Evolutionary conservation across 768 basidiomycete genomes (phyloP).

Genomic region (Cystofilobasidium bisporidii): DNA sequence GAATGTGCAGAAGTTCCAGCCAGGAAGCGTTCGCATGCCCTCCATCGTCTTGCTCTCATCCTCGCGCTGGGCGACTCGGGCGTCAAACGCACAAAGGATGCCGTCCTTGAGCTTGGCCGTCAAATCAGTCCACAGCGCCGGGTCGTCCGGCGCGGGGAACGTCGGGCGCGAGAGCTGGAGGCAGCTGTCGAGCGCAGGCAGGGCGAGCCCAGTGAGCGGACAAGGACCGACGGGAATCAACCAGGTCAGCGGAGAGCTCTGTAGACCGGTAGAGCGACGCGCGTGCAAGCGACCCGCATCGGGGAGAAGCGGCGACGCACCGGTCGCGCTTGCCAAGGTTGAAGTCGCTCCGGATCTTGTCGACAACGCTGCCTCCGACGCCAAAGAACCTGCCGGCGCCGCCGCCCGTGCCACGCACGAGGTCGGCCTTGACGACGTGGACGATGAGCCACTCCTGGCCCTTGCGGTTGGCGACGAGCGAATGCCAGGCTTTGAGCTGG

Average conservation of each 20-base stretch:
- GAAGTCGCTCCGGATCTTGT: constrained; percentile 86
- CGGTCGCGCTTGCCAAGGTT: constrained; percentile 79
- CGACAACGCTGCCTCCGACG: constrained; percentile 71
- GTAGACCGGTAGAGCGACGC: constrained; percentile 24
- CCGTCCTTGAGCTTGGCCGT: constrained; percentile 83
- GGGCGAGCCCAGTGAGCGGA: too few species aligned
- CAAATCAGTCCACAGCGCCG: constrained; percentile 76
- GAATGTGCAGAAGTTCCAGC: constrained; percentile 98
- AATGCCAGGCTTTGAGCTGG: constrained; percentile 89
- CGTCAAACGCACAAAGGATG: constrained; percentile 71
- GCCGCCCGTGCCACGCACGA: constrained; percentile 40
- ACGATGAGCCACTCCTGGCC: constrained; percentile 70
- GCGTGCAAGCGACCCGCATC: too few species aligned
- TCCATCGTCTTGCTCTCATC: constrained; percentile 88
- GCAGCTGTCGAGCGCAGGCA: constrained; percentile 62
- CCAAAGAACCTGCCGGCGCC: constrained; percentile 60
- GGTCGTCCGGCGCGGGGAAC: constrained; percentile 61
- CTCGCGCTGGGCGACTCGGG: constrained; percentile 63
- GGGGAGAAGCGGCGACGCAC: constrained; percentile 44
- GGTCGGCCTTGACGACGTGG: constrained; percentile 22
- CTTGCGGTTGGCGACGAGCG: constrained; percentile 52
- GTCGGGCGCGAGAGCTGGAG: constrained; percentile 59
- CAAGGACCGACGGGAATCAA: too few species aligned
- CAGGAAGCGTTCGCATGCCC: constrained; percentile 78
- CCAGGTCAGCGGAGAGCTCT: not conserved